A percentile compares a stretch with the other conserved stretches of the same genome.
These are phyloP conservation scores for Podospora comata DNA, from an alignment of 495 filamentous ascomycete species.

Conservation along the genomic window DNA sequence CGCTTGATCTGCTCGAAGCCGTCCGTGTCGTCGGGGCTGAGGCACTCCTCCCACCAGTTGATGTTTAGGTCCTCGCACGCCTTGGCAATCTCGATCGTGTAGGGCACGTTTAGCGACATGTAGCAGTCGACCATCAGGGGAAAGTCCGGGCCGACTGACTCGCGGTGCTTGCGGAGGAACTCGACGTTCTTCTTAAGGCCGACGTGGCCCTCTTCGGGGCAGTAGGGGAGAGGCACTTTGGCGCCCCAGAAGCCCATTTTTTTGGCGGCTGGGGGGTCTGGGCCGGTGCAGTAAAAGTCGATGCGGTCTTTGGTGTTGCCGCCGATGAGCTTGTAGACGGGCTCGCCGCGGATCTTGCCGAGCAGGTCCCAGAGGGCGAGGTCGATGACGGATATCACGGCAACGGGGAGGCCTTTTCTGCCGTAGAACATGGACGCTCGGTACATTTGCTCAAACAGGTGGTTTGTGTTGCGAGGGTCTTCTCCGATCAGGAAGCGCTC, in stretches of 20 bases:
- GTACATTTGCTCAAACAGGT: constrained; percentile 94
- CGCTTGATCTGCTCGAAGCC: constrained; percentile 84
- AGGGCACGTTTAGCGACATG: constrained; percentile 88
- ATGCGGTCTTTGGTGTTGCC: constrained; percentile 75
- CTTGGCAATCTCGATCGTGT: constrained; percentile 86
- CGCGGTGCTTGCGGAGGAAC: constrained; percentile 79
- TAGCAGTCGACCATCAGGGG: constrained; percentile 95
- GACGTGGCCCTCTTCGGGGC: constrained; percentile 76
- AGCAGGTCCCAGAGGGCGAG: constrained; percentile 87
- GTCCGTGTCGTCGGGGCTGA: constrained; percentile 85
- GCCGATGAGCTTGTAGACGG: constrained; percentile 91
- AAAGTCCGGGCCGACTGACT: constrained; percentile 81
- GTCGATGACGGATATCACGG: constrained; percentile 90
- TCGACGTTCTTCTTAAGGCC: constrained; percentile 85
- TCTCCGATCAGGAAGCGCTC: constrained; percentile 84
- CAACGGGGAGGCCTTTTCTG: constrained; percentile 82
- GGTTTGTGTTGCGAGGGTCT: constrained; percentile 83
- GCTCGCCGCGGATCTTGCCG: constrained; percentile 85
- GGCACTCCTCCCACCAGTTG: constrained; percentile 95
- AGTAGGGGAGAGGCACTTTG: constrained; percentile 85
- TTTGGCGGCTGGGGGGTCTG: constrained; percentile 73
- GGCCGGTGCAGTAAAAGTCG: constrained; percentile 92
- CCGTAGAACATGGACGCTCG: constrained; percentile 93
- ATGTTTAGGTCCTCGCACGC: constrained; percentile 77
- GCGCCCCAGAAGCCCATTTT: constrained; percentile 81